These are phyloP conservation scores for Mycena sp. DNA, from an alignment of 1,284 basidiomycete species.

Conservation along the genomic window DNA sequence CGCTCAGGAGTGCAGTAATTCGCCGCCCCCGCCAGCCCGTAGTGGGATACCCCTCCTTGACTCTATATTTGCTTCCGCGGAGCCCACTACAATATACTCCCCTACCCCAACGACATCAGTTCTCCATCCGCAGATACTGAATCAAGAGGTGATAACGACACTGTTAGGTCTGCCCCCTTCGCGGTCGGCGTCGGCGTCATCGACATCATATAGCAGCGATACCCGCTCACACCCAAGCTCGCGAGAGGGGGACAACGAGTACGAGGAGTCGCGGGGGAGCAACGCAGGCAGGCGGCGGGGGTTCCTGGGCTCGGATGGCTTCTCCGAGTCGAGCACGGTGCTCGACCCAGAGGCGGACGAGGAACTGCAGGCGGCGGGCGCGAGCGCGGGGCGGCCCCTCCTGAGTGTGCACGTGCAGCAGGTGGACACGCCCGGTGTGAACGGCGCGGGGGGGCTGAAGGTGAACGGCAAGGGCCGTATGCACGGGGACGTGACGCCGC, in stretches of 20 bases:
- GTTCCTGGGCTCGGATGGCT: conserved; percentile 43
- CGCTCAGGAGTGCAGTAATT: background rate
- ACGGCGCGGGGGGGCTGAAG: conserved; percentile 2
- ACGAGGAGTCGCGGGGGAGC: conserved; percentile 55
- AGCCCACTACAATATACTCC: conserved; percentile 32
- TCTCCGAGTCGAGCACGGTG: conserved; percentile 53
- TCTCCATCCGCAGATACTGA: conserved; percentile 24
- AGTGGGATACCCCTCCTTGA: conserved; percentile 56
- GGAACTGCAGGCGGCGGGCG: conserved; percentile 39
- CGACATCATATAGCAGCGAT: conserved; percentile 49
- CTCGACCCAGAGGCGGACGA: conserved; percentile 48
- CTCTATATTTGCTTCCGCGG: conserved; percentile 63
- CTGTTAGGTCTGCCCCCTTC: conserved; percentile 62
- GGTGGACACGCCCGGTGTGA: background rate
- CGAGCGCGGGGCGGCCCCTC: conserved; percentile 39
- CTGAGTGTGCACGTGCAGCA: conserved; percentile 14
- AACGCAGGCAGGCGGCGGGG: too few relatives aligned
- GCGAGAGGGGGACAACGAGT: conserved; percentile 70
- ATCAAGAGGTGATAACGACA: conserved; percentile 65
- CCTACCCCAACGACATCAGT: conserved; percentile 17
- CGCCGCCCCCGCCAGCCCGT: conserved; percentile 28
- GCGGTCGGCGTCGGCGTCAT: conserved; percentile 61
- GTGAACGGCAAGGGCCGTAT: conserved; percentile 22
- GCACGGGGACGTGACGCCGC: conserved; percentile 29
- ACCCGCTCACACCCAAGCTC: conserved; percentile 56